Conservation (phyloP, 163 green algal species). For the Volvox carteri region DNA sequence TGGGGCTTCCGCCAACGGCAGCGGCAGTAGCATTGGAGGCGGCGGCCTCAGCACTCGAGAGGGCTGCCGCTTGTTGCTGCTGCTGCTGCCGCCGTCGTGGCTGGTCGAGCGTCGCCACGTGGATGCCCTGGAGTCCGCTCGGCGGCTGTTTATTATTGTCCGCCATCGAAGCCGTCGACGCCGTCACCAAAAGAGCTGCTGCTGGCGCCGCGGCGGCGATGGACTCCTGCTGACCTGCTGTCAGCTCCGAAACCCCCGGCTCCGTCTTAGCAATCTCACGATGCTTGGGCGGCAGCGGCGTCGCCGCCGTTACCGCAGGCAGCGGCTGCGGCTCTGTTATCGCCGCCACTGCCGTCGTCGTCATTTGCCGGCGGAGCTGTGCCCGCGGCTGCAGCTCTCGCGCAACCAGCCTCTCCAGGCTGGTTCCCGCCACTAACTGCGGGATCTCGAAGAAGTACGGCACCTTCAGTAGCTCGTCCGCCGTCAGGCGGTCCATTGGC, state of each 20-base stretch:
- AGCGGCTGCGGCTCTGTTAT: background rate
- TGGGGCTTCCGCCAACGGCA: too few species aligned
- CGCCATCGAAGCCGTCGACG: too few species aligned
- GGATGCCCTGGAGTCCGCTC: background rate
- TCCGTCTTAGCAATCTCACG: background rate
- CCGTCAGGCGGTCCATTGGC: background rate
- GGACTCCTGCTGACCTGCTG: too few species aligned
- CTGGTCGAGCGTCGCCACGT: background rate
- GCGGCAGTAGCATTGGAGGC: too few species aligned
- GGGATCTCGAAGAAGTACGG: conserved; percentile 54
- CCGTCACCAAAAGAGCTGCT: too few species aligned
- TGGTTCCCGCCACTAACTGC: conserved; percentile 16
- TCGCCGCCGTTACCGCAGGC: background rate
- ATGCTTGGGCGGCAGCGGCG: background rate
- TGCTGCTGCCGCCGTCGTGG: background rate
- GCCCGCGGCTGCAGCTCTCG: background rate
- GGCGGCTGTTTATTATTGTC: too few species aligned
- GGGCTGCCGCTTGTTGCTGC: background rate
- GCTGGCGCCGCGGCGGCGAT: too few species aligned
- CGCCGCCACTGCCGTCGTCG: background rate
- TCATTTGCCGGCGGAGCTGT: background rate
- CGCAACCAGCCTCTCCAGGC: conserved; percentile 8
- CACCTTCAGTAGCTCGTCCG: conserved; percentile 43
- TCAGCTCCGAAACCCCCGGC: too few species aligned
- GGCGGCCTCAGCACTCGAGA: too few species aligned